Base-by-base conservation (phyloP, 2,329 filamentous ascomycete genomes). In the Sporothrix phasma region DNA sequence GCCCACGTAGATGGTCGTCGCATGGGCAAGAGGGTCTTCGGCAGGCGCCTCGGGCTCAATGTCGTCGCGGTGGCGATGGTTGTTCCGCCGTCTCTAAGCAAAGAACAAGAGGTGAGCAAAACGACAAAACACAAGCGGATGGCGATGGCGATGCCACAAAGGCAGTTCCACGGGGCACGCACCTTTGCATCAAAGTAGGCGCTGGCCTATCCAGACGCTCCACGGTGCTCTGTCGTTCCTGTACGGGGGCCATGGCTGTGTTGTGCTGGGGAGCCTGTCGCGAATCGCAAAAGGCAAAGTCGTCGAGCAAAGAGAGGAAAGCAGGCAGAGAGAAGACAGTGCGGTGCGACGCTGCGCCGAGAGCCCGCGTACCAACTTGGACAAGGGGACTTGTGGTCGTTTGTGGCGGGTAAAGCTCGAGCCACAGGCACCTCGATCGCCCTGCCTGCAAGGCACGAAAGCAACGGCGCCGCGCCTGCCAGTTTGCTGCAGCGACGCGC, bases 1-100 rank as follows among this genome's bases (percentile, higher is more conserved):
- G 71, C 94, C 94, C 54, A 99, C 93, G 73, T 99, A 99, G 74
- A 99, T 89, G 0, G 94, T 99, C 8, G 93, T 92, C 46, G 94
- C 92, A 74, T 94, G 82, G 68, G 85, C 88, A 66, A 99, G 81
- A 67, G 91, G 90, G 69, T 96, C 91, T 66, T 90, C 87, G 67
- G 89, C 86, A 51, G 84, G 77, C 15, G 78, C 77, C 53, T 81
- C 79, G 41, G 83, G 80, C 49, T 82, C 81, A 61, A 85, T 81
- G 69, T 88, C 83, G 68, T 84, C 81, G 53, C 78, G 78, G 65
- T 81, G 76, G 62, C 76, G 75, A 66, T 85, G 82, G 70, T 82
- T 53, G 45, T 85, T 86, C 73, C 85, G 85, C 73, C 86, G 86
- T 77, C 90, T 92, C 67, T 68, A 46, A 4, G 3, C 8, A 37